Evolutionary conservation across 208 protist genomes (phyloP), one percentile per base, ranked within the genome.

Genomic region (Crithidia expoeki): DNA sequence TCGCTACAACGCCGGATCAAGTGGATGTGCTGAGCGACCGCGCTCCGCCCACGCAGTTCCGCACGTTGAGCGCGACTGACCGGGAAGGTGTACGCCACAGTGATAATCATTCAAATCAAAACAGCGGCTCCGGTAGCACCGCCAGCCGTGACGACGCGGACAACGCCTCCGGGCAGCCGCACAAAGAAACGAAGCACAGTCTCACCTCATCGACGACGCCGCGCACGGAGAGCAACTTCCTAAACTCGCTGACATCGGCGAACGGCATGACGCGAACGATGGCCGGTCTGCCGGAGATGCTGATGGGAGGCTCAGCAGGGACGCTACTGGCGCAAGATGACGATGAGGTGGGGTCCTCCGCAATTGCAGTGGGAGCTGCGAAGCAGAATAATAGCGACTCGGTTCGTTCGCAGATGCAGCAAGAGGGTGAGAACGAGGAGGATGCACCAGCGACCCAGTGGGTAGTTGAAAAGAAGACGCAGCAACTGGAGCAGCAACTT

Each of bases 181-280:
- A 23, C 33, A 46, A 7, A n/a, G 33, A 23, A 9, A 40, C 40
- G 40, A 62, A 5, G 11, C 9, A 60, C 16, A 27, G 33, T 16
- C 30, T 2, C 28, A 23, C 5, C 4, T 7, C 52, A 3, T 5
- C 16, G 30, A 17, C 52, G 14, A 57, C 32, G 52, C 30, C 52
- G 28, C 52, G 52, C 55, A 44, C 55, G n/a, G 32, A 46, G 33
- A 38, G 52, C 17, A 46, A 16, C 17, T 33, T 42, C 2, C 16
- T 46, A 11, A 34, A 9, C 28, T 64, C 59, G 0, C 1, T 36
- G 28, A 64, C 25, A 17, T 64, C 59, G 2, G 44, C 59, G 4
- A 64, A 64, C 44, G 59, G 59, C 2, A 53, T 53, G 42, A 64
- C 59, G 59, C 59, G 59, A 19, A 64, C 59, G 59, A 16, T 17